Evolutionary conservation across 1,284 basidiomycete genomes (phyloP).

Genomic region (Laetiporus sulphureus): DNA sequence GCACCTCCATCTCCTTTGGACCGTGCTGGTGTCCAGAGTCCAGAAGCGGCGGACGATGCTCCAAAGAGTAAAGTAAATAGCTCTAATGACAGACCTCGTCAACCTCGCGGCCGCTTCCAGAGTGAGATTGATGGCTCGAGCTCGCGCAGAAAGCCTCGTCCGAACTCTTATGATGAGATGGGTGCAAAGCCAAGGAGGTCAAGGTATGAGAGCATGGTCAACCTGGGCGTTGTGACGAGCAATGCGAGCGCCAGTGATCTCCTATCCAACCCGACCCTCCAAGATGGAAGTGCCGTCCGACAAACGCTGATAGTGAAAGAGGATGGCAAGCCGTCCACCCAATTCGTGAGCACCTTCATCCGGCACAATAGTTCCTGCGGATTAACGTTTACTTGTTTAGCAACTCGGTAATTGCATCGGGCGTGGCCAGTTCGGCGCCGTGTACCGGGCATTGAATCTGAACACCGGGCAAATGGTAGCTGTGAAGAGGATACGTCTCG

Average conservation of each 20-base stretch:
- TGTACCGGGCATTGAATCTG: slow-evolving; percentile 89
- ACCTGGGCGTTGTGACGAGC: slow-evolving; percentile 44
- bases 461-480: slow-evolving; percentile 93
- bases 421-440: slow-evolving; percentile 92
- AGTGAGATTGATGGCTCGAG: slow-evolving; percentile 57
- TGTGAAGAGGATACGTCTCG: slow-evolving; percentile 86
- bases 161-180: slow-evolving; percentile 64
- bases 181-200: slow-evolving; percentile 43
- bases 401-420: slow-evolving; percentile 97
- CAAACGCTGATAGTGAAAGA: slow-evolving; percentile 79
- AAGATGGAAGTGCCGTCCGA: slow-evolving; percentile 57
- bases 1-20: slow-evolving; percentile 28
- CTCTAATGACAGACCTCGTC: slow-evolving; percentile 37
- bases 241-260: slow-evolving; percentile 62
- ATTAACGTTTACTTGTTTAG: slow-evolving; percentile 32
- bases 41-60: slow-evolving; percentile 17
- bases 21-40: slow-evolving; percentile 28
- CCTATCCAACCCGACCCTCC: slow-evolving; percentile 47
- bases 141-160: slow-evolving; percentile 45
- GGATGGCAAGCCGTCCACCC: slow-evolving; percentile 72
- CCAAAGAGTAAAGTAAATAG: slow-evolving; percentile 15
- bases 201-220: slow-evolving; percentile 65
- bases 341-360: slow-evolving; percentile 62
- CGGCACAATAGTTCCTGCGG: slow-evolving; percentile 1
- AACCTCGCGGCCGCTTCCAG: slow-evolving; percentile 57